These are phyloP conservation scores for Coemansia sp. DNA, from an alignment of 192 early-diverging fungal genomes.

Conservation along the genomic window DNA sequence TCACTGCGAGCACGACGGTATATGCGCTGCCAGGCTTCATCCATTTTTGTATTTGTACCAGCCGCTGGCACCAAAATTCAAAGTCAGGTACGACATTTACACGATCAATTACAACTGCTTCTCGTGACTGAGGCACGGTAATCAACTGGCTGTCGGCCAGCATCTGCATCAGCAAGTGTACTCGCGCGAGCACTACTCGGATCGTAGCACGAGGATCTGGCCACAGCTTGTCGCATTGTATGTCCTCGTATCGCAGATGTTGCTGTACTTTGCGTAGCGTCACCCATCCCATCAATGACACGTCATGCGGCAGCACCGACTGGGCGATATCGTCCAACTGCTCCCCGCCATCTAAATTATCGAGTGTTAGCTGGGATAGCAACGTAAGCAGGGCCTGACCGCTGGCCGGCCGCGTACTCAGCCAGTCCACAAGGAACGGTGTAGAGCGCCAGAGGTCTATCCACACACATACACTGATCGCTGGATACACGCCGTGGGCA, in stretches of 20 bases:
- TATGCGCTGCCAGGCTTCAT: not conserved
- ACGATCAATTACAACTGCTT: not conserved
- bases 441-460: constrained; percentile 43
- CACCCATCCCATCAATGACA: constrained; percentile 41
- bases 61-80: constrained; percentile 4
- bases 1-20: not conserved
- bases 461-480: constrained; percentile 39
- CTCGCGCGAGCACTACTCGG: not conserved
- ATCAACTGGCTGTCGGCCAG: not conserved
- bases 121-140: not conserved
- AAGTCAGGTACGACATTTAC: not conserved
- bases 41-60: not conserved
- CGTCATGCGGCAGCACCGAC: constrained; percentile 34
- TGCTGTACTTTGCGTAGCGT: constrained; percentile 25
- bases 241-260: constrained; percentile 16
- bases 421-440: not conserved
- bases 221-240: not conserved
- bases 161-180: not conserved
- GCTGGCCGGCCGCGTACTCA: not conserved
- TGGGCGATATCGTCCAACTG: not conserved
- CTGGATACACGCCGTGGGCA: constrained; percentile 12
- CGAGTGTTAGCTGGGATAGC: constrained; percentile 9
- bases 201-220: not conserved
- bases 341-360: not conserved
- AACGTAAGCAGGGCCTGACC: constrained; percentile 6